Base-by-base conservation (phyloP, 2,329 filamentous ascomycete species). In the Colletotrichum echinochloae region DNA sequence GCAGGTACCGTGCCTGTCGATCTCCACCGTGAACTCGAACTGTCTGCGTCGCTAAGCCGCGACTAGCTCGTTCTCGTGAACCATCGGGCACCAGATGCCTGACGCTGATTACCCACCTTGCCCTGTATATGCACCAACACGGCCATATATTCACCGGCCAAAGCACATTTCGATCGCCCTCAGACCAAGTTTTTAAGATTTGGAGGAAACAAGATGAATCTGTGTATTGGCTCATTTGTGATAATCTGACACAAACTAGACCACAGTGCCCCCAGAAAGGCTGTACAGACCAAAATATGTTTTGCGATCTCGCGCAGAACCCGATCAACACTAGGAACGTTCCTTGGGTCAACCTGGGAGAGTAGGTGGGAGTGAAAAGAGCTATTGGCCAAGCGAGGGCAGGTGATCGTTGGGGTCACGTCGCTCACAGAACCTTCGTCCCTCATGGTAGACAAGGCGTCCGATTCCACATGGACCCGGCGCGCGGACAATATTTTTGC, bases 161-260 rank as follows among this genome's bases (percentile, higher is more conserved):
- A 28, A 12, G 46, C 46, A 18, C 46, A 52, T 33, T 12, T 26
- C 18, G 23, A 30, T 18, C 16, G 12, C 20, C 35, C 18, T n/a
- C 26, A 16, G 52, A 35, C 8, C 18, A 14, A 35, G 35, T 26
- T 26, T 37, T 26, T 37, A 23, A 11, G 46, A 30, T 18, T 6
- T 12, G 33, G 11, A 48, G 16, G 20, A 61, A 14, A 37, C 39
- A 49, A 41, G 11, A 35, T 51, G 41, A 35, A 56, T 48, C 55
- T 39, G 9, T 14, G 28, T 28, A 35, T 56, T 9, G 56, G 49
- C 26, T 54, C 11, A 44, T 44, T 70, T 70, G 62, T 46, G 46
- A 63, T 67, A 39, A 16, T 62, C 23, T 54, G 57, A 62, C 59
- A 39, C 16, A 52, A 57, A 62, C 23, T 67, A 70, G 54, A 57